Percentiles rank a stretch among this genome's conserved stretches.
Evolutionary conservation across 805 yeast species (phyloP).

Genomic region (Saccharomyces kudriavzevii): DNA sequence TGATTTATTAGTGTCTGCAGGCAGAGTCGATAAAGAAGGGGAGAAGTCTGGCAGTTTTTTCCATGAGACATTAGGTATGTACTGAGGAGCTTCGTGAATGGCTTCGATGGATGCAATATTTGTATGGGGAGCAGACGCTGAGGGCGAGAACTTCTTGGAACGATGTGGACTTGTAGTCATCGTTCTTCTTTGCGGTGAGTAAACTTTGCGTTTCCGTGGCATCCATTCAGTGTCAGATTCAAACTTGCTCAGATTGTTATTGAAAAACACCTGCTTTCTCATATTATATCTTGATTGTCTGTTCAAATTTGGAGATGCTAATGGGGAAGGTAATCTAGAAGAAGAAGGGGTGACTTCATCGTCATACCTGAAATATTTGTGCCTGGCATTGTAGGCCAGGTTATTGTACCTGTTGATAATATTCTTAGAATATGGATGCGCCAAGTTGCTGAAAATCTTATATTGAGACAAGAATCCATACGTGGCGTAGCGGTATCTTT

Average conservation of each 20-base stretch:
- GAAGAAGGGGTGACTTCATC: background rate
- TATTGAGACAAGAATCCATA: conserved; percentile 20
- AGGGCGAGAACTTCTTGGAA: conserved; percentile 15
- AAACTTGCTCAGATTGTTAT: background rate
- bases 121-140: conserved; percentile 17
- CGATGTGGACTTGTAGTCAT: conserved; percentile 1
- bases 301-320: background rate
- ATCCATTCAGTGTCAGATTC: background rate
- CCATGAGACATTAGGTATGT: conserved; percentile 48
- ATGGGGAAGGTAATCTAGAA: background rate
- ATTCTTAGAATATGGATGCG: background rate
- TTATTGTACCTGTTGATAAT: background rate
- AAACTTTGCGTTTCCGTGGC: background rate
- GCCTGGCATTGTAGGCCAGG: background rate
- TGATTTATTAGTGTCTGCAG: conserved; percentile 54
- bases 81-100: conserved; percentile 25
- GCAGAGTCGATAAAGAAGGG: conserved; percentile 62
- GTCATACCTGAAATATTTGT: background rate
- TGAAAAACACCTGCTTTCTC: background rate
- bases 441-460: conserved; percentile 10
- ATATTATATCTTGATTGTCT: background rate
- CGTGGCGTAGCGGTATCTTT: conserved; percentile 12
- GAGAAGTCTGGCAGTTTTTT: conserved; percentile 72
- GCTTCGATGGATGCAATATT: conserved; percentile 23
- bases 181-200: background rate